These are phyloP conservation scores for Podosphaera xanthii DNA, from an alignment of 2,329 filamentous ascomycete species.

Conservation along the genomic window DNA sequence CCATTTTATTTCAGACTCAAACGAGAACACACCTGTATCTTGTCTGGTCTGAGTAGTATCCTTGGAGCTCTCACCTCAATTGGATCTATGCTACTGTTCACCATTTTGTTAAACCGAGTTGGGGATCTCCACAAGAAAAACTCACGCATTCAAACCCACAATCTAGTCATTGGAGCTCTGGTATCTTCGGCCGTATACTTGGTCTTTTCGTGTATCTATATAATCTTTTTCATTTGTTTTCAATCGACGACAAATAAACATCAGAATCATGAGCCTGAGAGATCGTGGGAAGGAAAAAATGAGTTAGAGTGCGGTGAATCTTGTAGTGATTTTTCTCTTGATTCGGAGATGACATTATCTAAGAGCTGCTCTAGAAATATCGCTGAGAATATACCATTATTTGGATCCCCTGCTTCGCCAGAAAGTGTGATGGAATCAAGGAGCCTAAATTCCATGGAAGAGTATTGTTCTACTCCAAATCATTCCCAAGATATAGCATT, in stretches of 20 bases:
- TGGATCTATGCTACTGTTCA: constrained; percentile 10
- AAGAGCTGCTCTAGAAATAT: neutral
- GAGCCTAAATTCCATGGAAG: neutral
- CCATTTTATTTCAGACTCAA: constrained; percentile 11
- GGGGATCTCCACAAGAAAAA: constrained; percentile 8
- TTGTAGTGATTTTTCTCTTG: neutral
- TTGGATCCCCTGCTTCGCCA: neutral
- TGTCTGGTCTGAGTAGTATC: constrained; percentile 10
- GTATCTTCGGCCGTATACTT: constrained; percentile 13
- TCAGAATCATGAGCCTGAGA: constrained; percentile 5
- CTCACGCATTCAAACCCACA: constrained; percentile 6
- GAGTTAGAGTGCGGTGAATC: neutral
- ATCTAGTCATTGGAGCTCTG: constrained; percentile 11
- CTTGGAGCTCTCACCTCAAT: constrained; percentile 11
- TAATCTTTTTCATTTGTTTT: constrained; percentile 12
- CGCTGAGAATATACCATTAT: neutral
- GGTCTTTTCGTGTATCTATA: constrained; percentile 11
- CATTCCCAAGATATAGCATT: neutral
- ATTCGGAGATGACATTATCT: neutral
- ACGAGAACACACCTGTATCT: constrained; percentile 11
- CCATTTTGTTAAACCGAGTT: constrained; percentile 8
- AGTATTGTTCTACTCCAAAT: neutral
- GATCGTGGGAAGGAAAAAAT: neutral
- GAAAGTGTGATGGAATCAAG: neutral
- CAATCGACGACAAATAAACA: constrained; percentile 5